Evolutionary conservation across 2,329 filamentous ascomycete species (phyloP).

Genomic region (Berkeleyomyces basicola): DNA sequence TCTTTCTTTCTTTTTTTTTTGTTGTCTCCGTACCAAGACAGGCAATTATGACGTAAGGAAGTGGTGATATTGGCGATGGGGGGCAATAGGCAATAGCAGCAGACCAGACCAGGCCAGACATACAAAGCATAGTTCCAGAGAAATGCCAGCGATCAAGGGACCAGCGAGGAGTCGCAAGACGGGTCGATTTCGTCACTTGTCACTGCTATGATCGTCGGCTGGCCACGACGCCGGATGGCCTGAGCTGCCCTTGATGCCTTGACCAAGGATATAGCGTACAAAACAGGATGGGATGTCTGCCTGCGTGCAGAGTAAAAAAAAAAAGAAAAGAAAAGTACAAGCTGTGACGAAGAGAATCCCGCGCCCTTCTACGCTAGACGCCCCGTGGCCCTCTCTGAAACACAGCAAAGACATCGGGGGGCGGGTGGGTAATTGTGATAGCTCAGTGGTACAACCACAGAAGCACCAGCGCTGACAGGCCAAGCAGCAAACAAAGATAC

Average conservation of each 20-base stretch:
- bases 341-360: not conserved
- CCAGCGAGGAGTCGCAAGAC: not conserved
- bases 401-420: not conserved
- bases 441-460: not conserved
- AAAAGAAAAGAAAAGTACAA: too few species aligned
- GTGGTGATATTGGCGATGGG: not conserved
- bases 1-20: not conserved
- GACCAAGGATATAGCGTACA: not conserved
- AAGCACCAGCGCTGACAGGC: not conserved
- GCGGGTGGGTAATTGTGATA: not conserved
- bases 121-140: too few species aligned
- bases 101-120: not conserved
- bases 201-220: not conserved
- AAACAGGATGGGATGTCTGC: not conserved
- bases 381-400: not conserved
- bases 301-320: too few species aligned
- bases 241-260: not conserved
- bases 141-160: not conserved
- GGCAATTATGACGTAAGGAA: constrained; percentile 1
- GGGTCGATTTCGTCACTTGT: not conserved
- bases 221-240: not conserved
- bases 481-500: not conserved
- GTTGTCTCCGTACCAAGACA: not conserved
- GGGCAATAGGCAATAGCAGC: not conserved
- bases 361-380: not conserved